phyloP scores from a whole-genome alignment of 2,329 filamentous ascomycete genomes.

The Coniochaeta sp. region DNA sequence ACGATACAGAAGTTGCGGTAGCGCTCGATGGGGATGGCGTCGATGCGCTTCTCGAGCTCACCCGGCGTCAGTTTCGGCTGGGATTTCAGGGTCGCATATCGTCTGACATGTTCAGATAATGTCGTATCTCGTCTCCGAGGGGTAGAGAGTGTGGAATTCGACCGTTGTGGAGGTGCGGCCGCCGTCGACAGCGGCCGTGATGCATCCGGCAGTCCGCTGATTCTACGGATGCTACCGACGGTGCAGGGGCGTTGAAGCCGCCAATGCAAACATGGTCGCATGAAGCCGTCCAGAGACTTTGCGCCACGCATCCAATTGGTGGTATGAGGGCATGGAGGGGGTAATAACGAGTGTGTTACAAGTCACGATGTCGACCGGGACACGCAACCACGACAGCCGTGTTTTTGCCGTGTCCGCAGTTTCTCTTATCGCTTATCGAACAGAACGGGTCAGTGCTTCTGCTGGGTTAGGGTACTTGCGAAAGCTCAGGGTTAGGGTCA shows the following conservation, averaged over 20 bases:
- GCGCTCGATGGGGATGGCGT: conserved; percentile 68
- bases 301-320: conserved; percentile 19
- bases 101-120: background rate
- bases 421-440: background rate
- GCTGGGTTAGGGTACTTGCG: background rate
- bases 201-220: background rate
- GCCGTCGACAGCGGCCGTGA: background rate
- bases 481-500: background rate
- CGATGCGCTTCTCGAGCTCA: conserved; percentile 53
- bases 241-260: conserved; percentile 8
- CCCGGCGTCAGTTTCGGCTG: conserved; percentile 12
- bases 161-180: background rate
- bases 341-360: background rate
- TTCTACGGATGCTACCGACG: background rate
- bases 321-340: background rate
- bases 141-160: background rate
- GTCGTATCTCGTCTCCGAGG: background rate
- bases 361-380: background rate
- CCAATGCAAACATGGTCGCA: conserved; percentile 25
- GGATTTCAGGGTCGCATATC: background rate
- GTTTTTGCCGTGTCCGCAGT: background rate
- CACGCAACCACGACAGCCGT: too few species aligned
- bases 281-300: conserved; percentile 14
- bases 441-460: background rate
- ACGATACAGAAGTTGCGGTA: conserved; percentile 98